These are phyloP conservation scores for Penicillium cataractarum DNA, from an alignment of 495 filamentous ascomycete genomes.

Conservation along the genomic window DNA sequence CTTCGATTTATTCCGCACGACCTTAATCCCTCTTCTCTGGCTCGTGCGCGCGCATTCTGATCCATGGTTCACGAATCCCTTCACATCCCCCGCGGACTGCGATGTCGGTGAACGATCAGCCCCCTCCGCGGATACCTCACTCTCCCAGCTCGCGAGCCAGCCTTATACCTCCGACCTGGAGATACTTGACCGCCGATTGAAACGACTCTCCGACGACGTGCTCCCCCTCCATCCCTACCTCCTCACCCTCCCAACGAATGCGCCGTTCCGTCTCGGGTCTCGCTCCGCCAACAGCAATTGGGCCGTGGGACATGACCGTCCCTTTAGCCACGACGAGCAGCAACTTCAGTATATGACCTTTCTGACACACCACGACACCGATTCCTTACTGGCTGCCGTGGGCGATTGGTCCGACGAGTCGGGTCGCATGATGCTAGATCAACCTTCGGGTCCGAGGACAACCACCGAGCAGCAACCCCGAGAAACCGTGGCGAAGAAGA, in stretches of 20 bases:
- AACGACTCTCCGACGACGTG: slow-evolving; percentile 48
- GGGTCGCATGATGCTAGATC: slow-evolving; percentile 51
- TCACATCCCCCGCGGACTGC: slow-evolving; percentile 38
- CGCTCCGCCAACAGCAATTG: slow-evolving; percentile 48
- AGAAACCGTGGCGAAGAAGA: slow-evolving; percentile 44
- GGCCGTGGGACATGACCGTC: slow-evolving; percentile 52
- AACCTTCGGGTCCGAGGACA: slow-evolving; percentile 39
- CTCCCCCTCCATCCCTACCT: slow-evolving; percentile 54
- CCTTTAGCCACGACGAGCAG: slow-evolving; percentile 52
- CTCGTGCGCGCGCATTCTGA: slow-evolving; percentile 17
- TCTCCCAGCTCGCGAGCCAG: slow-evolving; percentile 26
- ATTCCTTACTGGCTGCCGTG: slow-evolving; percentile 51
- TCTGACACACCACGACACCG: slow-evolving; percentile 49
- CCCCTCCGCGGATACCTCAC: slow-evolving; percentile 35
- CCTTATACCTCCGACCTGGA: slow-evolving; percentile 34
- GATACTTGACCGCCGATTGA: slow-evolving; percentile 44
- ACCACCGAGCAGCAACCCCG: slow-evolving; percentile 28
- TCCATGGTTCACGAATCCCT: slow-evolving; percentile 25
- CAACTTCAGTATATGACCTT: slow-evolving; percentile 60
- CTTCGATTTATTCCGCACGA: background rate
- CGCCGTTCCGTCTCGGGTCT: slow-evolving; percentile 43
- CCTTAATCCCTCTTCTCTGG: background rate
- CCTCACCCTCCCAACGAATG: slow-evolving; percentile 50
- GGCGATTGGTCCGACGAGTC: slow-evolving; percentile 58
- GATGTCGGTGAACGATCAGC: slow-evolving; percentile 51